Percentiles rank a stretch among this genome's conserved stretches.
These are phyloP conservation scores for Labyrinthula sp. DNA, from an alignment of 352 stramenopile species.

Conservation along the genomic window DNA sequence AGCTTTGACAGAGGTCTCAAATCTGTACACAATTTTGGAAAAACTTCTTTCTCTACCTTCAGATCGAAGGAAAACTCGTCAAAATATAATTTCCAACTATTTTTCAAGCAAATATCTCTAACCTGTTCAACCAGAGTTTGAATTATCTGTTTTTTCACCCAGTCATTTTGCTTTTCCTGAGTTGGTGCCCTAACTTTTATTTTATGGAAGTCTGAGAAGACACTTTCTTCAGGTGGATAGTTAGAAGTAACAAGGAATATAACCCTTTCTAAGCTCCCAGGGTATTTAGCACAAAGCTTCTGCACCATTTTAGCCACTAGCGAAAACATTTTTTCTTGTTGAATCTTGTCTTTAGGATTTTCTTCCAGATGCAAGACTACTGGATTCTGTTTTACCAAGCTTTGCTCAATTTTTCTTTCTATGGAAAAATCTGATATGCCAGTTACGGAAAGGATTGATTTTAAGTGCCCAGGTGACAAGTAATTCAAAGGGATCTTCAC, in stretches of 20 bases:
- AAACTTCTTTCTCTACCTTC: too few relatives aligned
- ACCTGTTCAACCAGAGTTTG: too few relatives aligned
- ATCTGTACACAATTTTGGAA: too few relatives aligned
- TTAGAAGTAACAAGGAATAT: constrained; percentile 21
- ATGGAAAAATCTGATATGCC: constrained; percentile 28
- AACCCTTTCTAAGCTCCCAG: constrained; percentile 13
- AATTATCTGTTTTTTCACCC: too few relatives aligned
- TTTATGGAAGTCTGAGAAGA: too few relatives aligned
- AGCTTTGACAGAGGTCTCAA: too few relatives aligned
- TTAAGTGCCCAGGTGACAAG: constrained; percentile 5
- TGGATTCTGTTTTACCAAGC: constrained; percentile 21
- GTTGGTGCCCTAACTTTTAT: too few relatives aligned
- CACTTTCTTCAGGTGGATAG: constrained; percentile 8
- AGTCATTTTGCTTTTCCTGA: too few relatives aligned
- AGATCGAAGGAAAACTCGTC: too few relatives aligned
- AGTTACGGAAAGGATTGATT: constrained; percentile 16
- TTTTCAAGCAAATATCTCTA: too few relatives aligned
- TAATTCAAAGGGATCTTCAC: constrained; percentile 24
- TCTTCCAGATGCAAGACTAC: constrained; percentile 24
- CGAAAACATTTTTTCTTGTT: constrained; percentile 8
- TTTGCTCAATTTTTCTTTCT: constrained; percentile 25
- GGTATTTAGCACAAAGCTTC: constrained; percentile 15
- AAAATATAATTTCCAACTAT: too few relatives aligned
- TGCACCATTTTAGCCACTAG: constrained; percentile 18
- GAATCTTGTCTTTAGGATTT: constrained; percentile 2